Evolutionary conservation across 2,329 filamentous ascomycete genomes (phyloP), one percentile per base, ranked within the genome.

Genomic region (Aspergillus fumigatiaffinis): DNA sequence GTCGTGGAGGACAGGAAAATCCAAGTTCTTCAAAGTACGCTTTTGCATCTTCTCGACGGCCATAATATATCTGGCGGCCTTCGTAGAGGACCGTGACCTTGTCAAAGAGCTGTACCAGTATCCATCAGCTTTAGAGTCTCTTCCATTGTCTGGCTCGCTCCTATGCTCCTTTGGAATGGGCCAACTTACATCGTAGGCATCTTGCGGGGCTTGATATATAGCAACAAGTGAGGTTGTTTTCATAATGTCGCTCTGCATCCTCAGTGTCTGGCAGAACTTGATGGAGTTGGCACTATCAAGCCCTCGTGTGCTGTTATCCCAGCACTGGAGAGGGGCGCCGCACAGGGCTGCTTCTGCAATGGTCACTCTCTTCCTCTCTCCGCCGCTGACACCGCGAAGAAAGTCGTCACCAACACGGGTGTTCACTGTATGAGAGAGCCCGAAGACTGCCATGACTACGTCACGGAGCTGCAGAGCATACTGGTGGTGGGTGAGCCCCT

Each of bases 51-150:
- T 65, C 66, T 0, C 84, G 81, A 0, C 80, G 80, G 0, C 89
- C 89, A 62, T 87, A 91, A 74, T 84, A 92, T 63, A 92, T 90
- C 66, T 90, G 82, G 0, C 85, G 80, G 1, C 88, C 88, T 62
- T 90, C 86, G 66, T 90, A 89, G 0, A 91, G 76, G 0, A 91
- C 84, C 0, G 82, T 78, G 0, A 83, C 83, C 67, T 89, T 90
- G 70, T 91, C 87, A 60, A 91, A 90, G 10, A 83, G 71, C 51
- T 58, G 23, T 10, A 25, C 25, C 25, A 25, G 0, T 14, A 3
- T 12, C 7, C 12, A 9, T 14, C n/a, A 48, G 14, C 23, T 12
- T 42, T 25, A 14, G n/a, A 8, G 25, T 14, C n/a, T n/a, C 25
- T n/a, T 42, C 12, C n/a, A 3, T 25, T 25, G 2, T 25, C 25